These are phyloP conservation scores for Aspergillus jensenii DNA, from an alignment of 2,329 filamentous ascomycete genomes.

Conservation along the genomic window DNA sequence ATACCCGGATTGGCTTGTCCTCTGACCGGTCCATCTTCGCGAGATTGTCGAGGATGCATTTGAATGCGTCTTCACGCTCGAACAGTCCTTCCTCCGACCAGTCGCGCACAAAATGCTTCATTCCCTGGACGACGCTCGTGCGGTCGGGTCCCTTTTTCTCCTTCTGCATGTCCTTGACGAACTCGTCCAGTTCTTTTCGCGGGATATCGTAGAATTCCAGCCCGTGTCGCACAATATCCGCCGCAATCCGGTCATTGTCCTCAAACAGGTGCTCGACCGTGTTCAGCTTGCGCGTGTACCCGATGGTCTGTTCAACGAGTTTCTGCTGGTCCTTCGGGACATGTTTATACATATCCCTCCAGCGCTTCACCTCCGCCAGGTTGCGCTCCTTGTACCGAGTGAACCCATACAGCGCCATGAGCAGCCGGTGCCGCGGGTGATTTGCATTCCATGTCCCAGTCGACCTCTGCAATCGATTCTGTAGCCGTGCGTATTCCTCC, in stretches of 20 bases:
- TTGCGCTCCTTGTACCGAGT: conserved; percentile 23
- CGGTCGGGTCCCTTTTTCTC: conserved; percentile 43
- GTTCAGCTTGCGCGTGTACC: conserved; percentile 57
- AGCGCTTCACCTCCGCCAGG: conserved; percentile 19
- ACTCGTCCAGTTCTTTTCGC: conserved; percentile 46
- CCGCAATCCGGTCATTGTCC: conserved; percentile 49
- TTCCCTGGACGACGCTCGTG: conserved; percentile 51
- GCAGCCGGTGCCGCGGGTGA: conserved; percentile 27
- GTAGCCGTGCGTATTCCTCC: conserved; percentile 17
- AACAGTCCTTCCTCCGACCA: conserved; percentile 52
- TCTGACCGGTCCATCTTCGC: conserved; percentile 4
- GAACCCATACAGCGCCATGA: conserved; percentile 27
- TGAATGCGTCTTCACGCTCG: conserved; percentile 47
- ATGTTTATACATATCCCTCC: conserved; percentile 24
- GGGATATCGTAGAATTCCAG: conserved; percentile 50
- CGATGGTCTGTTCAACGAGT: conserved; percentile 59
- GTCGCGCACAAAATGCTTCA: conserved; percentile 60
- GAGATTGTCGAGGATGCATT: conserved; percentile 33
- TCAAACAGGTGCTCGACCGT: conserved; percentile 45
- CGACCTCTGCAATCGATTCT: conserved; percentile 16
- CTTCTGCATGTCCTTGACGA: conserved; percentile 37
- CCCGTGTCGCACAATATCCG: conserved; percentile 47
- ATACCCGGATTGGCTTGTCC: conserved; percentile 33
- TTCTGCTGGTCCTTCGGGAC: conserved; percentile 25
- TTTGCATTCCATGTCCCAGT: conserved; percentile 18